Evolutionary conservation across 2,329 filamentous ascomycete species (phyloP), one percentile per base, ranked within the genome.

Genomic region (Alternaria sp.): DNA sequence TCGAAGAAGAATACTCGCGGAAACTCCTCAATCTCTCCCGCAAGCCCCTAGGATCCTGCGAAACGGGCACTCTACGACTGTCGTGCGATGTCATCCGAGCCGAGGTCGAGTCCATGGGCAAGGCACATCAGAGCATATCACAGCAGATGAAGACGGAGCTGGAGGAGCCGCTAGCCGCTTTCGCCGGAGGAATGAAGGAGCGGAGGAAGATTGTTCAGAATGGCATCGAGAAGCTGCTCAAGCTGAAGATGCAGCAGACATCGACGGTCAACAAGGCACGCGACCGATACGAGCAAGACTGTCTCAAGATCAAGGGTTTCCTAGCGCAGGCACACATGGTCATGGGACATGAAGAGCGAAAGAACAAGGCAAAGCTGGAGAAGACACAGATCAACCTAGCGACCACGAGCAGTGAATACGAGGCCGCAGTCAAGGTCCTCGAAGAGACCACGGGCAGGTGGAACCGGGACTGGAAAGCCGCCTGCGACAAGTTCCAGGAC

Each of bases 271-370:
- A 97, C 82, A 99, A 99, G 91, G 91, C 94, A 16, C 88, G 95
- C 67, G 95, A 99, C 80, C 90, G 91, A 51, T 99, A 96, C 77
- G 95, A 99, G 80, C 94, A 99, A 79, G 96, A 99, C 71, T 98
- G 94, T 76, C 85, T 99, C 44, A 95, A 97, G 78, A 98, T 99
- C 78, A 99, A 99, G 80, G 95, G 95, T 39, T 99, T 99, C 75
- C 87, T 99, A 5, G 95, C 96, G 4, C 95, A 99, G 80, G 95
- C 95, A 9, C 96, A 99, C 78, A 99, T 99, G 95, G 95, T 99
- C 59, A 99, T 99, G 95, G 95, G 95, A 14, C 95, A 99, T 72
- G 95, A 99, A 78, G 95, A 99, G 82, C 89, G 95, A 28, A 97
- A 97, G 81, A 99, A 99, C 80, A 99, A 99, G 81, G 94, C 94